Conservation (phyloP, 108 stramenopile genomes). For the Skeletonema tropicum region DNA sequence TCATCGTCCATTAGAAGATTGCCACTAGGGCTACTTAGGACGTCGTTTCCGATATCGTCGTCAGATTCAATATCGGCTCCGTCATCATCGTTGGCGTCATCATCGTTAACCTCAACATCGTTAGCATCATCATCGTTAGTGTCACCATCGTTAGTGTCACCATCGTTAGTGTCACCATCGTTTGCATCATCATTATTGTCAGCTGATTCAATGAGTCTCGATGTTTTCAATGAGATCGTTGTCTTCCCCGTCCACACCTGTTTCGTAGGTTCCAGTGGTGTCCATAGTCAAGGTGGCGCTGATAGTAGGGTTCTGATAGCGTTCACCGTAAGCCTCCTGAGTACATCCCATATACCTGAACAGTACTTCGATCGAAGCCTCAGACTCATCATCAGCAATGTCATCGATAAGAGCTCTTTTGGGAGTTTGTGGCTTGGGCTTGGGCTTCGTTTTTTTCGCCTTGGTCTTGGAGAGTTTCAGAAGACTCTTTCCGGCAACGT, state of each 20-base stretch:
- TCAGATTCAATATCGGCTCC: too few relatives aligned
- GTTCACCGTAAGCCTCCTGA: slow-evolving; percentile 16
- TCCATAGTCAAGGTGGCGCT: neutral
- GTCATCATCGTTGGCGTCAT: neutral
- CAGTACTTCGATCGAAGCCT: slow-evolving; percentile 44
- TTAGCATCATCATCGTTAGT: neutral
- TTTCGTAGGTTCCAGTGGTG: neutral
- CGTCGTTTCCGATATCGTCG: neutral
- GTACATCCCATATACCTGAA: slow-evolving; percentile 55
- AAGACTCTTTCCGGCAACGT: slow-evolving; percentile 1
- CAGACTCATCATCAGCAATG: slow-evolving; percentile 49
- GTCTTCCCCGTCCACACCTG: neutral
- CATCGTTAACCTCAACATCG: neutral
- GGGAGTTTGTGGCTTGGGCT: neutral
- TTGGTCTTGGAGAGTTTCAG: neutral
- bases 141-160: neutral
- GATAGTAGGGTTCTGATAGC: neutral
- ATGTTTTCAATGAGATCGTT: slow-evolving; percentile 2
- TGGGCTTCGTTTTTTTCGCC: neutral
- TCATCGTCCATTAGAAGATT: neutral
- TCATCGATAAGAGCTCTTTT: neutral
- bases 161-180: neutral
- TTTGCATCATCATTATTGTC: slow-evolving; percentile 7
- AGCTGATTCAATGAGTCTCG: neutral
- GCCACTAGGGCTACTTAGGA: neutral